A percentile compares a stretch with the other conserved stretches of the same genome.
These are phyloP conservation scores for Myxozyma udenii DNA, from an alignment of 805 yeast genomes.

Conservation along the genomic window DNA sequence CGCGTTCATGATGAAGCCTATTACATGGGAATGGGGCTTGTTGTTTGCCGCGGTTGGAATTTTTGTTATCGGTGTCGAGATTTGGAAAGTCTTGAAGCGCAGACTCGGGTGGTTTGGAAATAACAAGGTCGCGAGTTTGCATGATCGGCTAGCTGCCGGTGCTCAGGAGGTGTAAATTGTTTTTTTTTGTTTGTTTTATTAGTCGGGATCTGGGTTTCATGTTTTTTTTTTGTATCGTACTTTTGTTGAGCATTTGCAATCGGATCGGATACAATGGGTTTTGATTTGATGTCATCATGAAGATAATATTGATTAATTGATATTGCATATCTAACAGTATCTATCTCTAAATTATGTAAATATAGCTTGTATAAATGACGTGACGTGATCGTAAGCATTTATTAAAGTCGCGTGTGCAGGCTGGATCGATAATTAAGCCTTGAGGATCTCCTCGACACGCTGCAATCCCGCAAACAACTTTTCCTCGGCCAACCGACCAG, in stretches of 20 bases:
- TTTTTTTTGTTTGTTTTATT: background rate
- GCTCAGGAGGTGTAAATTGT: too few relatives aligned
- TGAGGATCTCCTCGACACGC: slow-evolving; percentile 32
- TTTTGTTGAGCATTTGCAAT: too few relatives aligned
- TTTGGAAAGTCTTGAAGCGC: slow-evolving; percentile 67
- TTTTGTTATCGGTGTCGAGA: slow-evolving; percentile 61
- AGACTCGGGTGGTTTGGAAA: slow-evolving; percentile 11
- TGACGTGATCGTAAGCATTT: too few relatives aligned
- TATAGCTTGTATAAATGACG: too few relatives aligned
- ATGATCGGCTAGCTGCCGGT: background rate
- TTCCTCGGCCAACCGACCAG: slow-evolving; percentile 31
- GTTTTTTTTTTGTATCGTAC: background rate
- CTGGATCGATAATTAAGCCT: slow-evolving; percentile 4
- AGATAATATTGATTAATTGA: too few relatives aligned
- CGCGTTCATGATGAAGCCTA: slow-evolving; percentile 70
- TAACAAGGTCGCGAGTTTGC: background rate
- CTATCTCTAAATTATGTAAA: too few relatives aligned
- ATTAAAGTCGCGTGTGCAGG: too few relatives aligned
- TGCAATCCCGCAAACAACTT: slow-evolving; percentile 29
- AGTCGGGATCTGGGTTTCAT: background rate
- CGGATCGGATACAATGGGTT: too few relatives aligned
- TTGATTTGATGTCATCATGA: too few relatives aligned
- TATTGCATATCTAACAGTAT: too few relatives aligned
- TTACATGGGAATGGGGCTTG: slow-evolving; percentile 79
- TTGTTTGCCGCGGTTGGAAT: slow-evolving; percentile 55